Base-by-base conservation (phyloP, 805 yeast species). In the Barnettozyma sp. region DNA sequence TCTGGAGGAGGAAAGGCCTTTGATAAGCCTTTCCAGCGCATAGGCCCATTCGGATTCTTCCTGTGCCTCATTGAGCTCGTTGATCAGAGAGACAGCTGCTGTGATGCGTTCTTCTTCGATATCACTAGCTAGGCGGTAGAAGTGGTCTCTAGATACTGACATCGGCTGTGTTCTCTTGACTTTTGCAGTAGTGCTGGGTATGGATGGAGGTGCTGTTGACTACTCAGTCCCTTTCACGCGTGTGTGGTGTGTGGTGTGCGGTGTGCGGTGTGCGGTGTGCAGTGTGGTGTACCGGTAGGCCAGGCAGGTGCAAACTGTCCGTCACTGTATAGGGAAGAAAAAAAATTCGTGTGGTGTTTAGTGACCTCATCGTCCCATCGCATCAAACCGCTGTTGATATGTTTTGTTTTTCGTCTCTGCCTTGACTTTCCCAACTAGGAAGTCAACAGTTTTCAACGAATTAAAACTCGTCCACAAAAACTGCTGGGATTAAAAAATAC, bases 1-100 rank as follows among this genome's bases (percentile, higher is more conserved):
- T 50, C 92, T 73, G 12, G 87, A 71, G 6, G 95, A 82, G 5
- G 86, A 67, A 22, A 90, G 62, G 34, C 97, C 97, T 43, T 77
- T 79, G 44, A 85, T 71, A 43, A 90, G 65, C 52, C 97, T 70
- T 43, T 74, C 73, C 36, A 84, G 59, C 0, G 94, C 92, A 54
- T 90, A 90, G 33, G 72, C 71, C 86, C 90, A 86, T 48, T 87
- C 95, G 1, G 63, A 64, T 16, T 57, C 51, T 19, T 65, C 57
- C 18, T 60, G 52, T 7, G 61, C 68, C 1, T 49, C 52, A 11
- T 61, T 53, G 5, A 88, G 70, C 41, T 82, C 85, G 12, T 72
- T 63, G 42, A 87, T 66, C 31, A 87, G 60, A 0, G 63, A 62
- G 0, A 79, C 69, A 1, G 94, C 95, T 0, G 94, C 81, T 22